phyloP scores from a whole-genome alignment of 2,329 filamentous ascomycete species.

The Exserohilum turcica region DNA sequence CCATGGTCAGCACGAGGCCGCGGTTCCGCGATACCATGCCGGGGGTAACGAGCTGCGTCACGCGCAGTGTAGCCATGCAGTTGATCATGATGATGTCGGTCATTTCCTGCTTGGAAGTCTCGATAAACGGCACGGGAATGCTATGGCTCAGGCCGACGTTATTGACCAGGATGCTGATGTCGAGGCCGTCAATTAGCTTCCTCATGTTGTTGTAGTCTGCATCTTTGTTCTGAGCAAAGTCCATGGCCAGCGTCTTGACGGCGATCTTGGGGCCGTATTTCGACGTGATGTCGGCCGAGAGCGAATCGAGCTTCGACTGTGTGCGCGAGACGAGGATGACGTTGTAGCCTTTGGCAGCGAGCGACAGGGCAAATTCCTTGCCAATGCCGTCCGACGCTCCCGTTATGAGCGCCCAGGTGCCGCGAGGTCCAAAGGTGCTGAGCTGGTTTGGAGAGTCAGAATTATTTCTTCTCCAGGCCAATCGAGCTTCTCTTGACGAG shows the following conservation, averaged over 20 bases:
- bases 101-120: constrained; percentile 80
- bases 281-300: constrained; percentile 74
- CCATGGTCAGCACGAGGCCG: constrained; percentile 95
- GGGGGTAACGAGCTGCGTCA: constrained; percentile 83
- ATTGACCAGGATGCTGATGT: constrained; percentile 89
- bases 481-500: too few relatives aligned
- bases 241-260: constrained; percentile 85
- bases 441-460: constrained; percentile 59
- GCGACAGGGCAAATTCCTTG: constrained; percentile 91
- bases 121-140: constrained; percentile 86
- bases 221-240: constrained; percentile 81
- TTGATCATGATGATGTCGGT: constrained; percentile 94
- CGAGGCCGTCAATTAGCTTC: constrained; percentile 70
- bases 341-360: constrained; percentile 92
- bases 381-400: constrained; percentile 96
- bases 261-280: constrained; percentile 69
- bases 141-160: constrained; percentile 95
- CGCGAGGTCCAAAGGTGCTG: constrained; percentile 85
- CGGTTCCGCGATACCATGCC: constrained; percentile 82
- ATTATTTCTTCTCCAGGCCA: neutral
- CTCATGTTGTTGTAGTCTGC: constrained; percentile 78
- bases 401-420: constrained; percentile 92
- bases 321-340: constrained; percentile 94
- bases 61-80: constrained; percentile 85
- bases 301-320: constrained; percentile 81